Conservation (phyloP, 2,329 filamentous ascomycete genomes). For the Fusarium falciforme region DNA sequence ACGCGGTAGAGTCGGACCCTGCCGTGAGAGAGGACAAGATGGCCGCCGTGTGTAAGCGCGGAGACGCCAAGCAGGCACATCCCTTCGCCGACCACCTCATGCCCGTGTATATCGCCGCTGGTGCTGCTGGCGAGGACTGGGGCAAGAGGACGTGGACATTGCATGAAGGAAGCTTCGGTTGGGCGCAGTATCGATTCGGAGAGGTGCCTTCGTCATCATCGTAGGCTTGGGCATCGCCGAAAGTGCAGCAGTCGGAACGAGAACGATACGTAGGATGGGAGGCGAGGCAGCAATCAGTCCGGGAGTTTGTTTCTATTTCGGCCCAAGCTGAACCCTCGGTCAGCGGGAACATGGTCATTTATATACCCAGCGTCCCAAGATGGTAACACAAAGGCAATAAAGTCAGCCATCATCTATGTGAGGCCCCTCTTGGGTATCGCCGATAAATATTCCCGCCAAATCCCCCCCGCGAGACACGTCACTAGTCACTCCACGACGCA, state of each 20-base stretch:
- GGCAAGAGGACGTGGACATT: conserved; percentile 59
- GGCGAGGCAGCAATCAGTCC: background rate
- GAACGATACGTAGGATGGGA: background rate
- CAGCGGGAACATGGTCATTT: background rate
- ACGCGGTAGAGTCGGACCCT: conserved; percentile 65
- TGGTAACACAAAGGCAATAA: background rate
- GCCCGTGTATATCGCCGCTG: conserved; percentile 60
- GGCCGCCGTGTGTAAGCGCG: conserved; percentile 52
- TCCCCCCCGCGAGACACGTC: conserved; percentile 22
- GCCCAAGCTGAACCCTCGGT: background rate
- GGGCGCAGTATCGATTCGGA: conserved; percentile 62
- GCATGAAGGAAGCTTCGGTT: conserved; percentile 58
- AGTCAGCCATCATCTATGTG: background rate
- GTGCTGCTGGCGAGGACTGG: conserved; percentile 56
- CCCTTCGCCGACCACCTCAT: conserved; percentile 63
- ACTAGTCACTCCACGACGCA: conserved; percentile 9
- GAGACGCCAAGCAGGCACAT: conserved; percentile 60
- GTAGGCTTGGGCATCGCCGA: conserved; percentile 7
- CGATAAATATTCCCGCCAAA: background rate
- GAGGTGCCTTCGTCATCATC: conserved; percentile 39
- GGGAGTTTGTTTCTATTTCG: background rate
- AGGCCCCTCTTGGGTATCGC: conserved; percentile 13
- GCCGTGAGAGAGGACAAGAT: conserved; percentile 53
- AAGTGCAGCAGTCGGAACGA: background rate
- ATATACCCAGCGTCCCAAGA: background rate